Evolutionary conservation across 352 stramenopile species (phyloP), one percentile per base, ranked within the genome.

Genomic region (Pythium monospermum): DNA sequence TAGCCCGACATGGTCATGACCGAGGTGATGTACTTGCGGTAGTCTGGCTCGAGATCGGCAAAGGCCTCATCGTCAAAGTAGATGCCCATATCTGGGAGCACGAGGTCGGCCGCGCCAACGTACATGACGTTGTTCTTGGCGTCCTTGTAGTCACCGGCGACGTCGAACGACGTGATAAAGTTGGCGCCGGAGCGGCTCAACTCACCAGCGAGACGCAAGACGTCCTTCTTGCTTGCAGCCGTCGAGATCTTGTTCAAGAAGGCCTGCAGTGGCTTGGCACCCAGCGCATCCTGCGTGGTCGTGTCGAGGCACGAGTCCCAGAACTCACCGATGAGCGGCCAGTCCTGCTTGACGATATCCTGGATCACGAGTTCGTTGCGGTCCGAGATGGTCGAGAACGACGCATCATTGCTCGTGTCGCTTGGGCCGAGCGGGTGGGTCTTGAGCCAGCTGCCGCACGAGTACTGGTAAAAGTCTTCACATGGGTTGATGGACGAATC

Each of bases 71-170:
- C 47, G 51, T 97, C 77, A 50, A 90, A 83, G 48, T 97, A 92
- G 61, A 97, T 96, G 61, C 92, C 91, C 21, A 80, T 60, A 56
- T 96, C 82, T 0, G 85, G 76, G 10, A 98, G 66, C 27, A 67
- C 77, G 33, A 97, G 70, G 5, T 93, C 68, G 11, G 59, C 70
- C 51, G 93, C 71, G 27, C 56, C 68, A 3, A 97, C 56, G 63
- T 94, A 84, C 3, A 87, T 62, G 16, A 94, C 64, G 46, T 85
- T 89, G 44, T 71, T 59, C 48, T 87, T 78, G 12, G 69, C 77
- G 53, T 97, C 83, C 46, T 89, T 80, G 36, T 72, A 87, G 46
- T 93, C 85, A 1, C 76, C 68, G 33, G 61, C 65, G 0, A 78
- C 65, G 26, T 68, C 66, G 36, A 77, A 71, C 12, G 44, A 66